Evolutionary conservation across 306 rosid species (phyloP).

Genomic region (Senna siamea): DNA sequence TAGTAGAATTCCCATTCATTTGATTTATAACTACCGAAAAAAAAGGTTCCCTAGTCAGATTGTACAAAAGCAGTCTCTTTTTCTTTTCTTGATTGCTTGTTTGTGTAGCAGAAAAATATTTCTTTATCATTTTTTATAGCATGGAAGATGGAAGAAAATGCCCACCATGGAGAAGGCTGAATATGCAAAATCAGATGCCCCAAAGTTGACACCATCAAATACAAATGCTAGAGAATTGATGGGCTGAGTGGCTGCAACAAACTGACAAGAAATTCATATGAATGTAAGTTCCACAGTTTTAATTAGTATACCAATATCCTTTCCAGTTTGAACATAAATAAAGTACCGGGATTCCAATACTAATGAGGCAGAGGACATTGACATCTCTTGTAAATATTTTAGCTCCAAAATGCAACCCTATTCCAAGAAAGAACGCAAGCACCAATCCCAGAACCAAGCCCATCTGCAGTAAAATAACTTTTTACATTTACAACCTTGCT

Average conservation of each 20-base stretch:
- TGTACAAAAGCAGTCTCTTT: neutral
- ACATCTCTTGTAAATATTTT: constrained; percentile 72
- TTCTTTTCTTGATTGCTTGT: neutral
- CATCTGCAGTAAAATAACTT: constrained; percentile 59
- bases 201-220: constrained; percentile 95
- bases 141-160: constrained; percentile 32
- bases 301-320: neutral
- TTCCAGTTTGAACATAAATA: constrained; percentile 29
- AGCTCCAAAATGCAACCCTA: constrained; percentile 80
- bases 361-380: constrained; percentile 68
- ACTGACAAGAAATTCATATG: constrained; percentile 53
- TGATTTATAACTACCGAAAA: neutral
- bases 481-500: constrained; percentile 23
- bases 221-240: constrained; percentile 89
- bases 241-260: constrained; percentile 94
- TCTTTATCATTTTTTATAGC: constrained; percentile 4
- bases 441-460: constrained; percentile 75
- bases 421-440: constrained; percentile 75
- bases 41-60: neutral
- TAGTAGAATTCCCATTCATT: neutral
- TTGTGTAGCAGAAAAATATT: neutral
- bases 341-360: constrained; percentile 79
- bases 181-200: constrained; percentile 97
- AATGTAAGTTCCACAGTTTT: constrained; percentile 31
- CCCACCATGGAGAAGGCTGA: constrained; percentile 94